phyloP scores from a whole-genome alignment of 495 filamentous ascomycete species.

The Aspergillus mulundensis region DNA sequence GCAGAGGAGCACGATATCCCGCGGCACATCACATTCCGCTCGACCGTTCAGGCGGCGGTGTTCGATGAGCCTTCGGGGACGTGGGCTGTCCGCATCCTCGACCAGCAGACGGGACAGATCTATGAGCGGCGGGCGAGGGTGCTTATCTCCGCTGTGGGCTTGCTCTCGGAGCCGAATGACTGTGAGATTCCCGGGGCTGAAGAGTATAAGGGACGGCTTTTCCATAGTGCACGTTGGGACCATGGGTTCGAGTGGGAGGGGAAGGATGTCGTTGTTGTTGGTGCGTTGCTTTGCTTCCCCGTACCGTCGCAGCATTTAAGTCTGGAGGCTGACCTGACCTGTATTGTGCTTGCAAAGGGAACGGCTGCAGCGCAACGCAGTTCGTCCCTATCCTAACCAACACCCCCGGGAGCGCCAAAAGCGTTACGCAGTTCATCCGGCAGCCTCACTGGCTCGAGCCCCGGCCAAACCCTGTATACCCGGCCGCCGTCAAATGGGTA shows the following conservation, averaged over 20 bases:
- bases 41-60: conserved; percentile 33
- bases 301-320: neutral
- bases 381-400: conserved; percentile 35
- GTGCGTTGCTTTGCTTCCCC: conserved; percentile 16
- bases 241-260: conserved; percentile 48
- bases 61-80: conserved; percentile 33
- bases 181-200: conserved; percentile 46
- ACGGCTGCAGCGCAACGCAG: conserved; percentile 43
- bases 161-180: conserved; percentile 37
- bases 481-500: conserved; percentile 33
- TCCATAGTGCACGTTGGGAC: conserved; percentile 60
- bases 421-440: conserved; percentile 46
- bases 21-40: conserved; percentile 38
- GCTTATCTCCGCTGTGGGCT: conserved; percentile 45
- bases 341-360: conserved; percentile 12
- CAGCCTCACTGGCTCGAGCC: conserved; percentile 49
- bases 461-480: conserved; percentile 27
- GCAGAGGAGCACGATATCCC: conserved; percentile 41
- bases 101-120: conserved; percentile 25
- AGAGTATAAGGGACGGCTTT: conserved; percentile 46
- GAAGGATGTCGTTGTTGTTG: conserved; percentile 56
- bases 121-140: conserved; percentile 36
- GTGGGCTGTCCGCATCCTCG: conserved; percentile 42
- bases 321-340: neutral
- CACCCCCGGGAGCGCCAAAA: conserved; percentile 28